Conservation (phyloP, 192 early-diverging fungal genomes). For the Cladochytrium replicatum region DNA sequence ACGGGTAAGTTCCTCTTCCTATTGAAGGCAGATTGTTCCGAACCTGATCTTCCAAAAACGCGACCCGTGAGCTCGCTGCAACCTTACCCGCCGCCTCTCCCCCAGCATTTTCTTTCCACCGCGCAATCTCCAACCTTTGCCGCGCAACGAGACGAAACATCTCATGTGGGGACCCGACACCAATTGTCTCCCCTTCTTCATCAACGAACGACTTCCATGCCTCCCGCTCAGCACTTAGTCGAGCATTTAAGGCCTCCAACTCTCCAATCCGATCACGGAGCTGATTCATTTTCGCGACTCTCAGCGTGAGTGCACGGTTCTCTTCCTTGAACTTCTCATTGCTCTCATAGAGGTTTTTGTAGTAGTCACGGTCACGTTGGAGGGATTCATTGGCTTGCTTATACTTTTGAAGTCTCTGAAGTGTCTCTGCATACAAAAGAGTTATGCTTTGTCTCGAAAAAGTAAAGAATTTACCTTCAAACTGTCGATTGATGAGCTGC, state of each 20-base stretch:
- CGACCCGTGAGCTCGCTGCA: constrained; percentile 22
- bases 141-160: constrained; percentile 34
- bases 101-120: constrained; percentile 26
- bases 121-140: constrained; percentile 34
- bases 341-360: constrained; percentile 15
- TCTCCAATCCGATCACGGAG: constrained; percentile 30
- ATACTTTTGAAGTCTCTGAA: no score
- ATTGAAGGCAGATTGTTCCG: not conserved
- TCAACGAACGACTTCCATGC: constrained; percentile 38
- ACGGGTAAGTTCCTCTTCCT: no score
- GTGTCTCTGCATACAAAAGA: no score
- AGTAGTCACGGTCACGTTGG: no score
- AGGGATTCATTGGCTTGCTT: no score
- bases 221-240: constrained; percentile 39
- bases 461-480: no score
- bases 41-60: constrained; percentile 22
- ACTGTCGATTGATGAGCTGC: no score
- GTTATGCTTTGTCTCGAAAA: no score
- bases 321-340: constrained; percentile 24
- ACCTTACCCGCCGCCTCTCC: constrained; percentile 22
- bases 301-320: constrained; percentile 18
- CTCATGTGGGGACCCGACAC: constrained; percentile 40
- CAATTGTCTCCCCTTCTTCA: constrained; percentile 26
- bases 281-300: constrained; percentile 9
- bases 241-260: constrained; percentile 38